Evolutionary conservation across 495 filamentous ascomycete genomes (phyloP).

Genomic region (Penicillium lagena): DNA sequence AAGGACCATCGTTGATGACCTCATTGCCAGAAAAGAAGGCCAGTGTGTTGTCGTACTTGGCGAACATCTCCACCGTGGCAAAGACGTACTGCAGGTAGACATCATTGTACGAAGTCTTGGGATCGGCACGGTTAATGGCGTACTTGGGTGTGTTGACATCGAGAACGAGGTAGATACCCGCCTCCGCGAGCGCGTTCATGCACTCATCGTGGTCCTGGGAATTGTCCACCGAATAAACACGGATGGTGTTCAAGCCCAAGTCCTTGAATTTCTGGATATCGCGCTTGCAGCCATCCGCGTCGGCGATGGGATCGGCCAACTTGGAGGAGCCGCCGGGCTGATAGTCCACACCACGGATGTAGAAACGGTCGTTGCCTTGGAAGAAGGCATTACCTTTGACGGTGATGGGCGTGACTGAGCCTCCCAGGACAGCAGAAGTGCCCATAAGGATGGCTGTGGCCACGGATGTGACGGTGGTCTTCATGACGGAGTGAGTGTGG

Average conservation of each 20-base stretch:
- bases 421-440: constrained; percentile 37
- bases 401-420: constrained; percentile 49
- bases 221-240: constrained; percentile 92
- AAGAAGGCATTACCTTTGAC: constrained; percentile 76
- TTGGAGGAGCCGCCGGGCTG: constrained; percentile 85
- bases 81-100: constrained; percentile 91
- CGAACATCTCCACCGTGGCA: constrained; percentile 84
- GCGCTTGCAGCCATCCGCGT: constrained; percentile 63
- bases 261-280: constrained; percentile 81
- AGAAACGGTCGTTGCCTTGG: constrained; percentile 76
- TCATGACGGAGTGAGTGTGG: constrained; percentile 41
- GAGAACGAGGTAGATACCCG: constrained; percentile 86
- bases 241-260: constrained; percentile 84
- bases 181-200: constrained; percentile 74
- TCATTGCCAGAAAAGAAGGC: constrained; percentile 98
- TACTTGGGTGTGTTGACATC: constrained; percentile 75
- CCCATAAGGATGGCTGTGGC: constrained; percentile 48
- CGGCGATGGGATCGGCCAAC: constrained; percentile 72
- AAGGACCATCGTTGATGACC: constrained; percentile 80
- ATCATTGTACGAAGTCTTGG: constrained; percentile 78
- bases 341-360: constrained; percentile 92
- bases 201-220: constrained; percentile 74
- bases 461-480: constrained; percentile 47
- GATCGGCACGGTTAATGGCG: constrained; percentile 76
- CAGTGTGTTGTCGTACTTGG: constrained; percentile 81